These are phyloP conservation scores for Styphnolobium japonicum DNA, from an alignment of 306 rosid species.

Conservation along the genomic window DNA sequence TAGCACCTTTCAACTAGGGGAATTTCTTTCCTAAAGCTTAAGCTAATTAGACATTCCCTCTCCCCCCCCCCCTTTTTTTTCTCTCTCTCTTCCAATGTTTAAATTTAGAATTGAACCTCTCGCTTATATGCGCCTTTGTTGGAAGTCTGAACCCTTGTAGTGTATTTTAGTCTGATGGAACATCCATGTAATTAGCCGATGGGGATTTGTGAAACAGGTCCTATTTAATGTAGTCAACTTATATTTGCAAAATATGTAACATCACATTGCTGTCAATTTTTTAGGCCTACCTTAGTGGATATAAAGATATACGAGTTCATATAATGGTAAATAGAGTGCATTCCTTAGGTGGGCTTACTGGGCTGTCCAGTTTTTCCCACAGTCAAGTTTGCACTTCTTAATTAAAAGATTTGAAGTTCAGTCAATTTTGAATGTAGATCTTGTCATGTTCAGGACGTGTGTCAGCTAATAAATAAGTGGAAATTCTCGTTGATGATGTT, in stretches of 20 bases:
- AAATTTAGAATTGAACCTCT: background rate
- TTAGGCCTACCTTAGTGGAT: background rate
- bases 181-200: background rate
- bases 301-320: background rate
- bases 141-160: background rate
- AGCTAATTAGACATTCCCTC: background rate
- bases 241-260: background rate
- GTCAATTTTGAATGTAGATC: background rate
- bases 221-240: background rate
- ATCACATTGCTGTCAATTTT: background rate
- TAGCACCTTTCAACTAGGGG: background rate
- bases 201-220: background rate
- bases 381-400: background rate
- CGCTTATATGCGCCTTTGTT: no score
- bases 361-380: background rate
- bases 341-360: background rate
- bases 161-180: background rate
- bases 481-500: slow-evolving; percentile 3
- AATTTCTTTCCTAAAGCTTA: slow-evolving; percentile 14
- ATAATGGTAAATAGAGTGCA: background rate
- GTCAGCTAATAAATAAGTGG: background rate
- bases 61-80: no score
- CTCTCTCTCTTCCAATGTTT: background rate
- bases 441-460: slow-evolving; percentile 9
- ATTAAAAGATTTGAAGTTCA: no score